Evolutionary conservation across 1,284 basidiomycete genomes (phyloP), one percentile per base, ranked within the genome.

Genomic region (Tylopilus orsonianus): DNA sequence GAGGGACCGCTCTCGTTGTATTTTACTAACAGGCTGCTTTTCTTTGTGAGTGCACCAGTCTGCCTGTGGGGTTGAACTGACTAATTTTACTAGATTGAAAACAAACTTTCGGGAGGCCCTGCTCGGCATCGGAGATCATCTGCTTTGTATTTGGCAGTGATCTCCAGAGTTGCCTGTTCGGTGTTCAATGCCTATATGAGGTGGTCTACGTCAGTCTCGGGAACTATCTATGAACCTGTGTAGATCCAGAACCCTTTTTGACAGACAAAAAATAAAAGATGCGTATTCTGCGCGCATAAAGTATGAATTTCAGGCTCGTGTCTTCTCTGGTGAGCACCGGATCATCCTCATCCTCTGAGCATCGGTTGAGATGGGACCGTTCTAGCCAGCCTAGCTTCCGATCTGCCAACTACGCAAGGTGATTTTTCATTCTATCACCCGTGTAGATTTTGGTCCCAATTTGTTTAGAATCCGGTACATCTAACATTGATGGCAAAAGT

Each of bases 371-470:
- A 27, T 27, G 5, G 34, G 4, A 4, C 2, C 12, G 38, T 43
- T 41, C 7, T 23, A 62, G 60, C 57, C 33, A 30, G 46, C 19
- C 22, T 62, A 12, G 27, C 27, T 16, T 49, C 43, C 18, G 63
- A 65, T 43, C 39, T 62, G 14, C 47, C 51, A 7, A 65, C 63
- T 2, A 53, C 59, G 10, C 49, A 62, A 40, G 61, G 62, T 60
- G 4, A 9, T 46, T 30, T 6, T 18, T n/a, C 20, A 4, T n/a
- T 32, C n/a, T 4, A 7, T 23, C 10, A 8, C 39, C 3, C 10
- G 9, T 6, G 34, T 2, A 12, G 8, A 16, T 16, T n/a, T 9
- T 33, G 2, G 16, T 39, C 40, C 22, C 48, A 8, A 23, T 33
- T 14, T 7, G 1, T 4, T 14, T 18, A 61, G 59, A 51, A 18